phyloP scores from a whole-genome alignment of 2,329 filamentous ascomycete species.

The Aureobasidium namibiae region DNA sequence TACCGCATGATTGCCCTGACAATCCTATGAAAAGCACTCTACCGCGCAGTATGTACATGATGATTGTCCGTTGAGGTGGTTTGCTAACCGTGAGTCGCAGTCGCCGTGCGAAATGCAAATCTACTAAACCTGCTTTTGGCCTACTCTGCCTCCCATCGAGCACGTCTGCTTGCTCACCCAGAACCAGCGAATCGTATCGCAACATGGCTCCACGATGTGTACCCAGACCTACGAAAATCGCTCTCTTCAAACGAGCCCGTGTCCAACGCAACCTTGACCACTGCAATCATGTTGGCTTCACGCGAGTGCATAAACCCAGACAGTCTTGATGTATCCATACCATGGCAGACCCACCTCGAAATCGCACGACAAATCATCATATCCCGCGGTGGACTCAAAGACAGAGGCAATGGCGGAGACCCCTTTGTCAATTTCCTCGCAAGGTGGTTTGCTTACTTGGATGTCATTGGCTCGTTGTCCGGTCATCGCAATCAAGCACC shows the following conservation, averaged over 20 bases:
- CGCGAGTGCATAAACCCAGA: slow-evolving; percentile 76
- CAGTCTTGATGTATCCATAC: slow-evolving; percentile 69
- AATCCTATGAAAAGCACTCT: slow-evolving; percentile 54
- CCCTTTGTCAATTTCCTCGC: slow-evolving; percentile 65
- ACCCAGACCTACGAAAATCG: slow-evolving; percentile 60
- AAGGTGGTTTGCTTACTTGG: slow-evolving; percentile 77
- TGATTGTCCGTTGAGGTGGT: neutral
- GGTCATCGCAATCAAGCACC: slow-evolving; percentile 42
- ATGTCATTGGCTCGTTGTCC: slow-evolving; percentile 65
- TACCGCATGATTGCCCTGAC: slow-evolving; percentile 53
- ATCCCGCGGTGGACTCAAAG: slow-evolving; percentile 45
- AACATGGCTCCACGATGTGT: slow-evolving; percentile 71
- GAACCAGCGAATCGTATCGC: slow-evolving; percentile 74
- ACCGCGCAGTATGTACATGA: slow-evolving; percentile 48
- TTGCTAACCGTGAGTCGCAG: slow-evolving; percentile 36
- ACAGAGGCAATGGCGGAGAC: slow-evolving; percentile 35
- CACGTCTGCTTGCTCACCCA: slow-evolving; percentile 61
- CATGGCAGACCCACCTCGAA: slow-evolving; percentile 72
- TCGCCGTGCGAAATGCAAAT: slow-evolving; percentile 62
- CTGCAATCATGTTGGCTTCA: slow-evolving; percentile 76
- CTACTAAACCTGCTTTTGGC: slow-evolving; percentile 69
- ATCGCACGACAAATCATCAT: slow-evolving; percentile 69
- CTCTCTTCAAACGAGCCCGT: slow-evolving; percentile 45
- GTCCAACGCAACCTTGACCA: slow-evolving; percentile 66
- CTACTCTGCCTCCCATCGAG: slow-evolving; percentile 77